Evolutionary conservation across 2,329 filamentous ascomycete genomes (phyloP).

Genomic region (Aspergillus pseudotamarii): DNA sequence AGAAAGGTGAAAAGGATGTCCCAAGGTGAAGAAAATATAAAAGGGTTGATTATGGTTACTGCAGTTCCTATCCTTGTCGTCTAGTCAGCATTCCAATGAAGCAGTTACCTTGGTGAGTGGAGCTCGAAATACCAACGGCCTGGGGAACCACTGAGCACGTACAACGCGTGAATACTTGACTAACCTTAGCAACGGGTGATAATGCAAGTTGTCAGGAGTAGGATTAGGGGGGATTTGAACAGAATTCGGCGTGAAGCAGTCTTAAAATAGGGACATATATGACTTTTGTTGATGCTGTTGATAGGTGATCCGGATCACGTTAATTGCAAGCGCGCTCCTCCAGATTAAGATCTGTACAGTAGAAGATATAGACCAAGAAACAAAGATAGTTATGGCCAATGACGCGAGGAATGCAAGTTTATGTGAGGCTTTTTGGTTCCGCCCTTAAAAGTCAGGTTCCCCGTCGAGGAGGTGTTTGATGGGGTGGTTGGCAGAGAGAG

Average conservation of each 20-base stretch:
- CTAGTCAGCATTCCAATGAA: slow-evolving; percentile 40
- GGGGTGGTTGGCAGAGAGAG: slow-evolving; percentile 26
- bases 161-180: slow-evolving; percentile 42
- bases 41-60: slow-evolving; percentile 29
- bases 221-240: slow-evolving; percentile 18
- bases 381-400: slow-evolving; percentile 11
- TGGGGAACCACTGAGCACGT: slow-evolving; percentile 31
- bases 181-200: slow-evolving; percentile 24
- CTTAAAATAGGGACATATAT: slow-evolving; percentile 26
- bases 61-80: slow-evolving; percentile 28
- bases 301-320: slow-evolving; percentile 27
- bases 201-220: slow-evolving; percentile 24
- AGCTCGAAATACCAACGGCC: slow-evolving; percentile 37
- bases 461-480: slow-evolving; percentile 19
- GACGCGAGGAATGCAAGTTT: slow-evolving; percentile 23
- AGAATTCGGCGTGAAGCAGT: slow-evolving; percentile 22
- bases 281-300: slow-evolving; percentile 35
- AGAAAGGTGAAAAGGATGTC: slow-evolving; percentile 24
- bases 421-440: background rate
- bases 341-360: background rate
- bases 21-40: slow-evolving; percentile 23
- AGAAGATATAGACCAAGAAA: background rate
- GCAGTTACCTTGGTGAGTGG: slow-evolving; percentile 31
- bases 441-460: slow-evolving; percentile 4
- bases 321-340: slow-evolving; percentile 19